A percentile compares a stretch with the other conserved stretches of the same genome.
Evolutionary conservation across 352 stramenopile species (phyloP).

Genomic region (Detonula confervacea): DNA sequence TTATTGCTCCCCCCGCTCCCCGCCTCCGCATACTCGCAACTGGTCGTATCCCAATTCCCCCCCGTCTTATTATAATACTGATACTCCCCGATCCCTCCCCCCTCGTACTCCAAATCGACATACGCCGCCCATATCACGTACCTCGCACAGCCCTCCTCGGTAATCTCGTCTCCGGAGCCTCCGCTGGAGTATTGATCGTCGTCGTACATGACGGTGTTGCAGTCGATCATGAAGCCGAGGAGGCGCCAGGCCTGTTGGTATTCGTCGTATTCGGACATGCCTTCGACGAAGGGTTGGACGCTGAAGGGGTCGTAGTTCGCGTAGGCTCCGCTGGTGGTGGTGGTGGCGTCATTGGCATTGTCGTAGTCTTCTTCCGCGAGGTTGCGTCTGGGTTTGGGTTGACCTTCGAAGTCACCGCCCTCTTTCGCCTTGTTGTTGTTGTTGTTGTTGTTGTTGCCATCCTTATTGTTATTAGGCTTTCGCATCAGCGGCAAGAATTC

Average conservation of each 20-base stretch:
- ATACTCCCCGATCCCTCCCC: constrained; percentile 65
- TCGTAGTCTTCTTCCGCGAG: not conserved
- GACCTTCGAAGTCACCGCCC: not conserved
- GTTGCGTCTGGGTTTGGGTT: not conserved
- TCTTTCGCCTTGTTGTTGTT: not conserved
- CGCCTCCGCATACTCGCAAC: constrained; percentile 20
- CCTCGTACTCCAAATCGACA: constrained; percentile 63
- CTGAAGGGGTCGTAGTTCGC: constrained; percentile 36
- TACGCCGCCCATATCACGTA: constrained; percentile 70
- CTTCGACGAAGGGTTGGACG: constrained; percentile 57
- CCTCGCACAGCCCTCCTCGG: constrained; percentile 36
- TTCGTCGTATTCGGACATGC: constrained; percentile 54
- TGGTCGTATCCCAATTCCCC: constrained; percentile 37
- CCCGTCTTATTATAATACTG: constrained; percentile 45
- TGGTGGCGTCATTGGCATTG: too few relatives aligned
- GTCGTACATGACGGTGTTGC: constrained; percentile 30
- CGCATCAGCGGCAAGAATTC: constrained; percentile 36
- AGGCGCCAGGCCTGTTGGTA: constrained; percentile 65
- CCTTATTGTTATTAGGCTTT: too few relatives aligned
- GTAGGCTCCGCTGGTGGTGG: not conserved
- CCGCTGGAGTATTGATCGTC: constrained; percentile 19
- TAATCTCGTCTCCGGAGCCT: constrained; percentile 21
- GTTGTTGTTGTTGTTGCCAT: not conserved
- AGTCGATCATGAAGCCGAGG: constrained; percentile 72
- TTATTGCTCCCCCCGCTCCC: constrained; percentile 1